These are phyloP conservation scores for Ascomycota sp. DNA, from an alignment of 2,329 filamentous ascomycete genomes.

Conservation along the genomic window DNA sequence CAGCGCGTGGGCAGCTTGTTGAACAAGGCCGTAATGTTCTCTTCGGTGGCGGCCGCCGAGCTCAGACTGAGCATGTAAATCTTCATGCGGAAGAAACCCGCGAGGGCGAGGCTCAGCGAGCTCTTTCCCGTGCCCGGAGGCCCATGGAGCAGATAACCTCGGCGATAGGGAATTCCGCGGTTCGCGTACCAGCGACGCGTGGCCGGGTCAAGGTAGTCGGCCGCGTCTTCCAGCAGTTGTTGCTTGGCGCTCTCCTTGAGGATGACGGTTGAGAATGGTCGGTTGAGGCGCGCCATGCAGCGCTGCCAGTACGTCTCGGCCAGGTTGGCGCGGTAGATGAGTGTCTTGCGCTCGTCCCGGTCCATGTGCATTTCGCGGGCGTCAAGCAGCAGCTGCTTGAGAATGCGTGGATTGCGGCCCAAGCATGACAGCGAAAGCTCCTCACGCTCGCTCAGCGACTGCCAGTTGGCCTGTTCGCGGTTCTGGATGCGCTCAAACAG, in stretches of 20 bases:
- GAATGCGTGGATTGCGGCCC: constrained; percentile 33
- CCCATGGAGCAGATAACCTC: constrained; percentile 63
- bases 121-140: constrained; percentile 65
- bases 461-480: constrained; percentile 17
- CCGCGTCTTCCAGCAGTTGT: constrained; percentile 35
- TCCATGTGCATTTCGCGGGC: constrained; percentile 31
- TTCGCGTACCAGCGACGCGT: constrained; percentile 62
- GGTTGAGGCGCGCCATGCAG: constrained; percentile 34
- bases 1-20: constrained; percentile 44
- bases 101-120: constrained; percentile 45
- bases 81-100: constrained; percentile 45
- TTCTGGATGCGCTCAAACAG: constrained; percentile 31
- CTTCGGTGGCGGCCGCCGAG: constrained; percentile 33
- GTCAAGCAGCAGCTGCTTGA: constrained; percentile 39
- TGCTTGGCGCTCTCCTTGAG: constrained; percentile 37
- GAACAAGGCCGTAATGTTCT: constrained; percentile 41
- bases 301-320: constrained; percentile 33
- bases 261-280: constrained; percentile 43
- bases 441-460: constrained; percentile 28
- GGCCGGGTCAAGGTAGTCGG: constrained; percentile 37
- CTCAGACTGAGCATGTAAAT: constrained; percentile 53
- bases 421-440: constrained; percentile 38
- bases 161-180: constrained; percentile 63
- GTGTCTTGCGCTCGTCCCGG: constrained; percentile 37
- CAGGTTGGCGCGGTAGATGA: constrained; percentile 38